These are phyloP conservation scores for Cystobasidiopsis lactophilus DNA, from an alignment of 768 basidiomycete species.

Conservation along the genomic window DNA sequence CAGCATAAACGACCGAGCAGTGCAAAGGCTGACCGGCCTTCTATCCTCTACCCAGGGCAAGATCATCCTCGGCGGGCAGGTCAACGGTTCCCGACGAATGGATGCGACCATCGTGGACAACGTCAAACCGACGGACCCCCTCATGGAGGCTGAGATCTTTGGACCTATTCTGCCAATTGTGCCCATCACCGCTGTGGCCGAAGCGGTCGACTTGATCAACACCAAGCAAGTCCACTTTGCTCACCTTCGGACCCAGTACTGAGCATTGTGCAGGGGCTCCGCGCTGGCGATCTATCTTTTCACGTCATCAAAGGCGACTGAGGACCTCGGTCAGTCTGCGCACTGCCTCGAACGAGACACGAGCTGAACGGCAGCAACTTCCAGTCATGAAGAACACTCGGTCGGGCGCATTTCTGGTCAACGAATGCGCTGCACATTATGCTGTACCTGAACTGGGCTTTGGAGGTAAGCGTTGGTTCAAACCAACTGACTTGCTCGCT, in stretches of 20 bases:
- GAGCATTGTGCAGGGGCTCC: constrained; percentile 1
- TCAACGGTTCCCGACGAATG: constrained; percentile 36
- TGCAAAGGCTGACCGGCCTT: constrained; percentile 33
- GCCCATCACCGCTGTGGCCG: constrained; percentile 40
- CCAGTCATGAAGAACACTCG: constrained; percentile 47
- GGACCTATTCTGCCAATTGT: constrained; percentile 59
- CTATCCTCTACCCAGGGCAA: constrained; percentile 42
- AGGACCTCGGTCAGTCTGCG: background rate
- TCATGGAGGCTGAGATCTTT: constrained; percentile 62
- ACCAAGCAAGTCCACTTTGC: too few relatives aligned
- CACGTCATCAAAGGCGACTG: constrained; percentile 36
- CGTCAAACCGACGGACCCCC: constrained; percentile 39
- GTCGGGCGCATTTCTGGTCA: constrained; percentile 46
- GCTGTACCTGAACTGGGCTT: constrained; percentile 39
- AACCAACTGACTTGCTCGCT: too few relatives aligned
- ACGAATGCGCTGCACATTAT: constrained; percentile 40
- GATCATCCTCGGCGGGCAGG: constrained; percentile 42
- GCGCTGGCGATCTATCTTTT: constrained; percentile 63
- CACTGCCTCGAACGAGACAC: background rate
- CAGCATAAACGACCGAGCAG: constrained; percentile 37
- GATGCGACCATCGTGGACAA: constrained; percentile 53
- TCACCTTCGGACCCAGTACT: too few relatives aligned
- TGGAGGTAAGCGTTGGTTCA: too few relatives aligned
- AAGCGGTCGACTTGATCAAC: constrained; percentile 48
- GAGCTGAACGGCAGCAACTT: background rate